Percentiles rank a stretch among this genome's conserved stretches.
Evolutionary conservation across 2,329 filamentous ascomycete genomes (phyloP).

Genomic region (Botryotinia calthae): DNA sequence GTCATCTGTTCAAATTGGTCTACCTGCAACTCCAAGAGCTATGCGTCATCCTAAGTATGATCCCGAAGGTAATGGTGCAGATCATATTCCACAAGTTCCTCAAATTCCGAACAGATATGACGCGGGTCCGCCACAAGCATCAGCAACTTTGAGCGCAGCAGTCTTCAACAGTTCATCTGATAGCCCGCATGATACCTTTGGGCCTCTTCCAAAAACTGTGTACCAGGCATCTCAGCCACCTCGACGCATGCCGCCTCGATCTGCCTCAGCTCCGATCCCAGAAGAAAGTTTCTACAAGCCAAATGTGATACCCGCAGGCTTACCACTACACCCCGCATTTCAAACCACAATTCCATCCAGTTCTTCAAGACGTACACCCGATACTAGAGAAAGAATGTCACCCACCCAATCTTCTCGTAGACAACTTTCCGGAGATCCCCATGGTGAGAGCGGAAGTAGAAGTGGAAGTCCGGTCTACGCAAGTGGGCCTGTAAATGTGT

Average conservation of each 20-base stretch:
- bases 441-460: constrained; percentile 29
- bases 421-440: constrained; percentile 36
- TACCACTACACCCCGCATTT: constrained; percentile 45
- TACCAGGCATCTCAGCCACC: constrained; percentile 46
- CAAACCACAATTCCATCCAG: constrained; percentile 41
- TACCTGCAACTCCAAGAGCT: constrained; percentile 88
- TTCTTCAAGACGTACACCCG: constrained; percentile 32
- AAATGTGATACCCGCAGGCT: constrained; percentile 37
- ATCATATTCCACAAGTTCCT: constrained; percentile 55
- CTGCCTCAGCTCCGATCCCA: constrained; percentile 60
- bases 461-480: constrained; percentile 34
- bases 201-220: constrained; percentile 38
- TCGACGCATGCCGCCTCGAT: constrained; percentile 49
- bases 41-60: constrained; percentile 79
- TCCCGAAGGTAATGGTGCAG: constrained; percentile 53
- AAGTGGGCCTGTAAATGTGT: constrained; percentile 29
- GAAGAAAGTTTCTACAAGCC: constrained; percentile 43
- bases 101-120: constrained; percentile 50
- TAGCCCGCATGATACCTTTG: constrained; percentile 34
- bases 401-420: constrained; percentile 34
- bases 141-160: constrained; percentile 1
- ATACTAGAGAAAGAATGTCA: constrained; percentile 25
- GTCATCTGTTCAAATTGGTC: constrained; percentile 60
- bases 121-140: constrained; percentile 21
- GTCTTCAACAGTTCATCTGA: constrained; percentile 31